These are phyloP conservation scores for Solanum clarkiae DNA, from an alignment of 257 asterid genomes.

Conservation along the genomic window DNA sequence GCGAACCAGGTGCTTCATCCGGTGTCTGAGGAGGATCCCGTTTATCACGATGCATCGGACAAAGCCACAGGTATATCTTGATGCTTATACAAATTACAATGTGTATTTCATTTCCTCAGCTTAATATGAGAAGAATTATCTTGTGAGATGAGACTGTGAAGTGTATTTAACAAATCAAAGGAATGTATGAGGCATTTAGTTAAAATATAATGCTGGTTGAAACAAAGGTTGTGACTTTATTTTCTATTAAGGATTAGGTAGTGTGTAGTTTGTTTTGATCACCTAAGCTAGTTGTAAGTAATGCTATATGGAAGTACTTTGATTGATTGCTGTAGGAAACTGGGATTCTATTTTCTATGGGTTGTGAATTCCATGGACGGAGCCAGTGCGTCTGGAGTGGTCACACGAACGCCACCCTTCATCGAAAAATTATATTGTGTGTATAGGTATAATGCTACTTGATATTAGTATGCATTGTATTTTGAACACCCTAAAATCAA, in stretches of 20 bases:
- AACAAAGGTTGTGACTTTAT: neutral
- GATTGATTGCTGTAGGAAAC: neutral
- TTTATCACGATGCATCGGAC: constrained; percentile 49
- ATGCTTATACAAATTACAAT: neutral
- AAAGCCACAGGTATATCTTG: constrained; percentile 28
- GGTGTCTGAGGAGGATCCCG: constrained; percentile 28
- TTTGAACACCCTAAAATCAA: no score
- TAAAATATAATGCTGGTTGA: neutral
- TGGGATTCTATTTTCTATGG: neutral
- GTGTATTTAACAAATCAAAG: neutral
- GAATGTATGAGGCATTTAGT: neutral
- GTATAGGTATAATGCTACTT: no score
- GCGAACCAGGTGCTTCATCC: constrained; percentile 12
- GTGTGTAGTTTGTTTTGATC: neutral
- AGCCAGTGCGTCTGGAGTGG: no score
- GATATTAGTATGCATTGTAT: no score
- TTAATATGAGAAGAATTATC: neutral
- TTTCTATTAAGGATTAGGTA: neutral
- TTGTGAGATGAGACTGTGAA: neutral
- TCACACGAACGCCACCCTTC: no score
- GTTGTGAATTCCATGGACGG: neutral
- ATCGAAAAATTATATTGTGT: no score
- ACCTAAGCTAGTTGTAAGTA: neutral
- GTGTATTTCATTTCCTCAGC: neutral
- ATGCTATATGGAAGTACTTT: neutral